Percentiles rank a stretch among this genome's conserved stretches.
These are phyloP conservation scores for Phytopythium ostracodes DNA, from an alignment of 352 stramenopile species.

Conservation along the genomic window DNA sequence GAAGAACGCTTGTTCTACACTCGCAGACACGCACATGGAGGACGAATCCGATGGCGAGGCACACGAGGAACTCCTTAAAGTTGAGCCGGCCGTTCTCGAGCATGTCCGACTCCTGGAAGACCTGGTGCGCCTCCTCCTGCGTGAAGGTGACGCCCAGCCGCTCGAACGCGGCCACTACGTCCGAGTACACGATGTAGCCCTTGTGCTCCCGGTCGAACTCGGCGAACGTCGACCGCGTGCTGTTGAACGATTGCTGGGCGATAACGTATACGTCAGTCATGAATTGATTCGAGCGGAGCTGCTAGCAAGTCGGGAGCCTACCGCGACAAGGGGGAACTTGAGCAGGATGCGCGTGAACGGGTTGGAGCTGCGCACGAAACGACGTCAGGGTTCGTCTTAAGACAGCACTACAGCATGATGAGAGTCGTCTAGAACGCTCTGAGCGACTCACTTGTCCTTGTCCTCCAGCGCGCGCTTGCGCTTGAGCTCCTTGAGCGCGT, in stretches of 20 bases:
- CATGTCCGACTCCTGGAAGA: constrained; percentile 85
- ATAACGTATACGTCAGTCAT: neutral
- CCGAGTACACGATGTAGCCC: constrained; percentile 74
- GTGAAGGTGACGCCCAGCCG: constrained; percentile 75
- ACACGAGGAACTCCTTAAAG: constrained; percentile 89
- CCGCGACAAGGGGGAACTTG: constrained; percentile 62
- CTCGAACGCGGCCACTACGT: constrained; percentile 70
- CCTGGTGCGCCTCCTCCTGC: constrained; percentile 61
- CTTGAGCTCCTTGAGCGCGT: constrained; percentile 72
- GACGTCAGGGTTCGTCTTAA: neutral
- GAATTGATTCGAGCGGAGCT: neutral
- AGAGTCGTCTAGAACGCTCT: neutral
- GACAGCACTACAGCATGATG: constrained; percentile 2
- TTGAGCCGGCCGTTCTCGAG: constrained; percentile 69
- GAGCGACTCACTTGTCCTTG: constrained; percentile 37
- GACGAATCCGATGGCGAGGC: constrained; percentile 82
- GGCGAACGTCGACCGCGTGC: constrained; percentile 65
- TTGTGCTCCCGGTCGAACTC: constrained; percentile 57
- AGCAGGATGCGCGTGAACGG: constrained; percentile 79
- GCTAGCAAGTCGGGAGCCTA: constrained; percentile 11
- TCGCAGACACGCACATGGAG: constrained; percentile 60
- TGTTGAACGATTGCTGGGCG: constrained; percentile 66
- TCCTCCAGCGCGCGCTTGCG: constrained; percentile 43
- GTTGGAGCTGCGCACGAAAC: constrained; percentile 17
- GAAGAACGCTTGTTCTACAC: neutral